These are phyloP conservation scores for Phaseolus lunatus DNA, from an alignment of 306 rosid genomes.

Conservation along the genomic window DNA sequence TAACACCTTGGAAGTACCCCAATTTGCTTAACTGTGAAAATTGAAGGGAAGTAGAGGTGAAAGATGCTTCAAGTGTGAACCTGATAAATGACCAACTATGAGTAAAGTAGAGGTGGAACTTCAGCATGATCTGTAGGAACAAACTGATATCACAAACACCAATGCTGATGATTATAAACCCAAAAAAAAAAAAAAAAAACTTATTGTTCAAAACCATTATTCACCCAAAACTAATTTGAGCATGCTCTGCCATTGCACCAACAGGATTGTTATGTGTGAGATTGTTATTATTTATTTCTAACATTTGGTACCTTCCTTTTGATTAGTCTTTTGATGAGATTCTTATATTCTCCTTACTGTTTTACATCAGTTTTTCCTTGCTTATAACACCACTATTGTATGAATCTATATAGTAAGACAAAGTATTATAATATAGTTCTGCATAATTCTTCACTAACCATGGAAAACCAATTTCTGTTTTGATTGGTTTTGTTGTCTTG, in stretches of 20 bases:
- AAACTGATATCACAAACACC: not conserved
- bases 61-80: not conserved
- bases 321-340: not conserved
- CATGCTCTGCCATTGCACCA: too few species aligned
- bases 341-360: not conserved
- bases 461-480: too few species aligned
- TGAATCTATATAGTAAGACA: too few species aligned
- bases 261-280: not conserved
- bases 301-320: not conserved
- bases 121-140: constrained; percentile 1
- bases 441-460: too few species aligned
- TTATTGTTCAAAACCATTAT: not conserved
- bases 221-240: not conserved
- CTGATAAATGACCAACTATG: not conserved
- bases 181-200: too few species aligned
- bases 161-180: not conserved
- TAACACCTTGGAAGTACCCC: too few species aligned
- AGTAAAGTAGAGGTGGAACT: not conserved
- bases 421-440: too few species aligned
- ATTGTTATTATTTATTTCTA: not conserved
- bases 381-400: not conserved
- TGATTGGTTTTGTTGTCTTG: too few species aligned
- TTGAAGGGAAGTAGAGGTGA: too few species aligned
- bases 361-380: not conserved
- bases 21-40: too few species aligned